phyloP scores from a whole-genome alignment of 2,329 filamentous ascomycete genomes.

The Phyllosticta ampelicida region DNA sequence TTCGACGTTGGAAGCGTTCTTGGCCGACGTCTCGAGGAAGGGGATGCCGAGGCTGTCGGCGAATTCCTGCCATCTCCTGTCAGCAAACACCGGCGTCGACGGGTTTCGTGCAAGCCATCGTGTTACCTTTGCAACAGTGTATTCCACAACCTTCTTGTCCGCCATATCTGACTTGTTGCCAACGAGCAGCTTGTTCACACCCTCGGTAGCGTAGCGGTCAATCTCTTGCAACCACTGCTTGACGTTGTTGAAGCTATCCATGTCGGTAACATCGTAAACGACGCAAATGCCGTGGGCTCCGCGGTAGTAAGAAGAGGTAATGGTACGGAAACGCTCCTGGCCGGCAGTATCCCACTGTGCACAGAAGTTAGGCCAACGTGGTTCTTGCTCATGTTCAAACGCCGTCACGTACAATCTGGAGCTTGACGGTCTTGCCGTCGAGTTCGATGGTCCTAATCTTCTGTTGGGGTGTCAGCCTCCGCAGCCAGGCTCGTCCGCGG shows the following conservation, averaged over 20 bases:
- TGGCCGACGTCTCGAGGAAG: constrained; percentile 98
- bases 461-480: constrained; percentile 40
- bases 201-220: constrained; percentile 96
- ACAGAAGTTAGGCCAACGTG: constrained; percentile 12
- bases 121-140: constrained; percentile 94
- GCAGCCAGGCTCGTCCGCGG: constrained; percentile 10
- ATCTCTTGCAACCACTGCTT: constrained; percentile 99
- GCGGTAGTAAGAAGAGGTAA: constrained; percentile 99
- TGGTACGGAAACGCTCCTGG: constrained; percentile 98
- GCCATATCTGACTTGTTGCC: constrained; percentile 99
- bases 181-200: constrained; percentile 97
- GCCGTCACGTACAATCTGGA: constrained; percentile 77
- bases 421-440: constrained; percentile 98
- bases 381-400: constrained; percentile 9
- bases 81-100: constrained; percentile 9
- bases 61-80: constrained; percentile 62
- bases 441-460: constrained; percentile 99
- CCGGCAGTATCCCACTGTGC: constrained; percentile 94
- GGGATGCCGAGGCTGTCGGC: constrained; percentile 97
- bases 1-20: constrained; percentile 99
- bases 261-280: constrained; percentile 99
- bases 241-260: constrained; percentile 99
- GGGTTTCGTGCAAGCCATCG: background rate
- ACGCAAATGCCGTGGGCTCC: constrained; percentile 99
- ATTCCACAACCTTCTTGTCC: constrained; percentile 99